These are phyloP conservation scores for Pelomyxa schiedti DNA, from an alignment of 78 protist genomes.

Conservation along the genomic window DNA sequence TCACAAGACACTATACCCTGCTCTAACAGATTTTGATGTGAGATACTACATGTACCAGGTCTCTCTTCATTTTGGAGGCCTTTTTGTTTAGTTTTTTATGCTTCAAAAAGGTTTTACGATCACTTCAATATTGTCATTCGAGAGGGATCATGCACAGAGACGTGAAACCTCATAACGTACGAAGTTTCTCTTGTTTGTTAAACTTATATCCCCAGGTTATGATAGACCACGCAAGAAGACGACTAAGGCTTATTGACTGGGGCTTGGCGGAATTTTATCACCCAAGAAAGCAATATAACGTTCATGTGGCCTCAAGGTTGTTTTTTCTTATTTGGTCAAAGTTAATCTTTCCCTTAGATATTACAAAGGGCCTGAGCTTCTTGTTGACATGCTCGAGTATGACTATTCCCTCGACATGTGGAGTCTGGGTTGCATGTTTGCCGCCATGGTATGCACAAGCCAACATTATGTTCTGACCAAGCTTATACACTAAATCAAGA, in stretches of 20 bases:
- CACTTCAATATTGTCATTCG: background rate
- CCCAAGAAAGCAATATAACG: constrained; percentile 84
- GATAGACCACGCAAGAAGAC: constrained; percentile 87
- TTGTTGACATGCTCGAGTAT: constrained; percentile 84
- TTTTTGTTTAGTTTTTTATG: background rate
- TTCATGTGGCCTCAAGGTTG: constrained; percentile 97
- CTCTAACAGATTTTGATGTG: constrained; percentile 75
- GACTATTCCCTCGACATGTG: constrained; percentile 96
- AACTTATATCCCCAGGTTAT: constrained; percentile 71
- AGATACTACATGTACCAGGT: constrained; percentile 94
- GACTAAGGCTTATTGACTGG: constrained; percentile 95
- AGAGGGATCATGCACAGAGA: constrained; percentile 1
- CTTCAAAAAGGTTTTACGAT: background rate
- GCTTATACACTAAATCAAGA: constrained; percentile 4
- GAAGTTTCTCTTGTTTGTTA: background rate
- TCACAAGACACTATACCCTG: constrained; percentile 91
- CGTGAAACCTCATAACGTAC: background rate
- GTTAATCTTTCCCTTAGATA: too few species aligned
- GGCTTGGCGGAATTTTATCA: constrained; percentile 99
- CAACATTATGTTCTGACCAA: background rate
- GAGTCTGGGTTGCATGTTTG: constrained; percentile 96
- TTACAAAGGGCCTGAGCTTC: constrained; percentile 95
- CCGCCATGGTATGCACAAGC: constrained; percentile 73
- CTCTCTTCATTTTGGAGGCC: constrained; percentile 57
- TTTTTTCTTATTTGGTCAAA: too few species aligned